phyloP scores from a whole-genome alignment of 371 early-diverging fungal species.

The Apophysomyces ossiformis region DNA sequence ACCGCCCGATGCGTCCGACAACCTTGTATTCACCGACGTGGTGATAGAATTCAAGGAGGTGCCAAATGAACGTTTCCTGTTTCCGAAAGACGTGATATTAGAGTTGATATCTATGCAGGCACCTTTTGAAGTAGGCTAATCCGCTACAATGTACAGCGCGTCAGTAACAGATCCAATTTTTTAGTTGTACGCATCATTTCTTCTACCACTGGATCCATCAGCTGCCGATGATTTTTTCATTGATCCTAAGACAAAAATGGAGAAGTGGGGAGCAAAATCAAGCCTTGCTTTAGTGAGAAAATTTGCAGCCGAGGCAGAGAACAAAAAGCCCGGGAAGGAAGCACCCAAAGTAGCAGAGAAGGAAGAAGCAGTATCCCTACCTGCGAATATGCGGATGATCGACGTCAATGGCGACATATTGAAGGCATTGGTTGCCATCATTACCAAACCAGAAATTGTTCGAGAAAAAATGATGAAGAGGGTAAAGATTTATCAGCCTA shows the following conservation, averaged over 20 bases:
- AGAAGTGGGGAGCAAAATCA: constrained; percentile 26
- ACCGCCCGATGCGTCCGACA: not conserved
- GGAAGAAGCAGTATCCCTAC: constrained; percentile 20
- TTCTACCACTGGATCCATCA: constrained; percentile 29
- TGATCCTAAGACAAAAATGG: constrained; percentile 34
- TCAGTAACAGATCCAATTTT: constrained; percentile 8
- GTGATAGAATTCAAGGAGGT: constrained; percentile 51
- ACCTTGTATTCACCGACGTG: constrained; percentile 35
- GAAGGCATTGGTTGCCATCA: constrained; percentile 18
- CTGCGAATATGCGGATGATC: constrained; percentile 33
- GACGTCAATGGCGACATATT: constrained; percentile 21
- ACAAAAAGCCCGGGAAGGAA: not conserved
- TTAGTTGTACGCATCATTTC: constrained; percentile 29
- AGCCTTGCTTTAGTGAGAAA: constrained; percentile 17
- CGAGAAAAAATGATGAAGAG: constrained; percentile 30
- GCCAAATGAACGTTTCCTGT: constrained; percentile 46
- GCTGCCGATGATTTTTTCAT: constrained; percentile 26
- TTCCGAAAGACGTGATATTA: constrained; percentile 45
- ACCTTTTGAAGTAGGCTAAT: constrained; percentile 26
- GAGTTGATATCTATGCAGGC: constrained; percentile 19
- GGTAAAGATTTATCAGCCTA: constrained; percentile 17
- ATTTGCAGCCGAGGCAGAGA: constrained; percentile 15
- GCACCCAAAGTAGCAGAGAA: constrained; percentile 1
- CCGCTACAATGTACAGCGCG: not conserved
- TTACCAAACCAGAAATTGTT: constrained; percentile 25